These are phyloP conservation scores for Colletotrichum falcatum DNA, from an alignment of 2,329 filamentous ascomycete species.

Conservation along the genomic window DNA sequence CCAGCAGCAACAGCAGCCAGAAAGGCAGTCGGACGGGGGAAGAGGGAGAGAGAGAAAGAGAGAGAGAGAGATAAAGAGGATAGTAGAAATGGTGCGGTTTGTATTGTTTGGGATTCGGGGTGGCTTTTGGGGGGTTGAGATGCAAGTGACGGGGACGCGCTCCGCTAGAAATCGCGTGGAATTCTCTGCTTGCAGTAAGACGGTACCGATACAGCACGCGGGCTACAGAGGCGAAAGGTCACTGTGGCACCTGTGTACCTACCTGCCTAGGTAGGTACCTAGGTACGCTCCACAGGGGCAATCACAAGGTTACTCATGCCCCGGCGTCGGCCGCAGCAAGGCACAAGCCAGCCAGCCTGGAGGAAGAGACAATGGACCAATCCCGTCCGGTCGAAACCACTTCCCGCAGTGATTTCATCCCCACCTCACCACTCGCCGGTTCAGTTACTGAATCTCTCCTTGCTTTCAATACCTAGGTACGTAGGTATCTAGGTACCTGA, in stretches of 20 bases:
- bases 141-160: conserved; percentile 39
- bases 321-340: not conserved
- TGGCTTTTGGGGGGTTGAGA: conserved; percentile 33
- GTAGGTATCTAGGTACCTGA: too few relatives aligned
- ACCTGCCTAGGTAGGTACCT: too few relatives aligned
- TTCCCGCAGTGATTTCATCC: conserved; percentile 36
- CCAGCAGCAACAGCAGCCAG: conserved; percentile 39
- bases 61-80: conserved; percentile 15
- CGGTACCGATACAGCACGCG: conserved; percentile 19
- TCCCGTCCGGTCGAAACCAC: conserved; percentile 1
- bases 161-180: conserved; percentile 40
- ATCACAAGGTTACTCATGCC: conserved; percentile 21
- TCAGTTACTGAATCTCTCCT: not conserved
- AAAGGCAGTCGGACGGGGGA: conserved; percentile 28
- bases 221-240: conserved; percentile 7
- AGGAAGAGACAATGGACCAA: conserved; percentile 18
- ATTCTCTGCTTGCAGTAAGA: conserved; percentile 34
- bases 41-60: conserved; percentile 12
- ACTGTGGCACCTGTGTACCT: conserved; percentile 5
- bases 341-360: not conserved
- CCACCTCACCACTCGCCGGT: conserved; percentile 17
- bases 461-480: not conserved
- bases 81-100: conserved; percentile 20
- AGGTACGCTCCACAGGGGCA: conserved; percentile 9
- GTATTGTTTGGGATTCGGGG: conserved; percentile 25